phyloP scores from a whole-genome alignment of 2,329 filamentous ascomycete species.

The Coniella lustricola region DNA sequence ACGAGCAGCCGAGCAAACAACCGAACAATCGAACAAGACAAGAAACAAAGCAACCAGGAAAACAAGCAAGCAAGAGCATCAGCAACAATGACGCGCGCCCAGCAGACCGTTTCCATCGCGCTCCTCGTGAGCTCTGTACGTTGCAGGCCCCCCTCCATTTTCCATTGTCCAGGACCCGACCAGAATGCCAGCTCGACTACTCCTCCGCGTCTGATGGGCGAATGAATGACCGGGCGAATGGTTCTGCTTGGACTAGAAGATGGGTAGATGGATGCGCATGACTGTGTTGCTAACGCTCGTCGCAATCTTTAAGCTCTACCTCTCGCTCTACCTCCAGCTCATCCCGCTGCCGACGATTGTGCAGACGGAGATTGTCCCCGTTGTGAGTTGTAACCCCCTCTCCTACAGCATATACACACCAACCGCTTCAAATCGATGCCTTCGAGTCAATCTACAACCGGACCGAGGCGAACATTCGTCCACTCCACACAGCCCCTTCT shows the following conservation, averaged over 20 bases:
- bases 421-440: background rate
- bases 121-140: constrained; percentile 83
- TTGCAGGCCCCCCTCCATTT: too few species aligned
- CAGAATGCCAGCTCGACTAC: too few species aligned
- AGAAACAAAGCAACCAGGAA: background rate
- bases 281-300: constrained; percentile 3
- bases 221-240: too few species aligned
- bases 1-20: too few species aligned
- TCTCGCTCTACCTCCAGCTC: constrained; percentile 76
- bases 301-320: constrained; percentile 64
- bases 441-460: too few species aligned
- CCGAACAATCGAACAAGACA: too few species aligned
- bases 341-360: constrained; percentile 71
- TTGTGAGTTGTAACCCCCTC: constrained; percentile 60
- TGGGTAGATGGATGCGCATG: background rate
- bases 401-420: too few species aligned
- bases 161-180: too few species aligned
- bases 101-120: constrained; percentile 83
- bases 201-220: too few species aligned
- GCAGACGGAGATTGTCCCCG: constrained; percentile 79
- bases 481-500: background rate
- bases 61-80: too few species aligned
- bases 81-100: constrained; percentile 78
- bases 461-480: too few species aligned
- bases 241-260: too few species aligned